Base-by-base conservation (phyloP, 495 filamentous ascomycete genomes). In the Neurospora sp. region DNA sequence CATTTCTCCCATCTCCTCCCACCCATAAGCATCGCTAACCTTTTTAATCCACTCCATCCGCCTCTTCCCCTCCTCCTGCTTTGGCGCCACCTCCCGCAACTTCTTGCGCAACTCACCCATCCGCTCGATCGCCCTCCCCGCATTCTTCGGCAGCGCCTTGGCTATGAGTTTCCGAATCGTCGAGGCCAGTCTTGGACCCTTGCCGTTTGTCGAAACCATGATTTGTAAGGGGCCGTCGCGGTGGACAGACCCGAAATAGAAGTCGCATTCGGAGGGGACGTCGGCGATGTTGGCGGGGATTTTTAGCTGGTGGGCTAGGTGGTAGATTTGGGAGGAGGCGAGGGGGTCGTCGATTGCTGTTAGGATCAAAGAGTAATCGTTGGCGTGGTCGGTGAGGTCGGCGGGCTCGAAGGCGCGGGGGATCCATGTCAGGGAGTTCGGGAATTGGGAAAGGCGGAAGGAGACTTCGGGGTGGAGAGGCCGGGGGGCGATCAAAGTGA, bases 191-290 rank as follows among this genome's bases (percentile, higher is more conserved):
- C 95, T 91, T 1, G 96, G 96, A 0, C 96, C 96, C 79, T 98
- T 98, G 9, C 96, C 96, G 80, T 98, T 98, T 12, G 96, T 99
- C 81, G 91, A 94, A 69, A 99, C 94, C 96, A 99, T 99, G 75
- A 99, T 89, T 85, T 99, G 96, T 74, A 99, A 81, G 11, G 96
- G 96, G 0, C 96, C 96, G 81, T 98, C 96, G 31, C 96, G 89
- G 84, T 99, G 92, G 39, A 98, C 89, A 81, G 91, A 94, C 69
- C 96, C 96, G 81, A 99, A 99, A 82, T 98, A 99, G 79, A 99
- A 99, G 78, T 99, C 96, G 80, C 96, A 99, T 81, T 98, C 96
- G 0, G 94, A 88, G 0, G 96, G 96, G 2, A 98, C 96, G 82
- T 99, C 96, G 73, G 96, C 96, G 70, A 99, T 96, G 81, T 99